phyloP scores from a whole-genome alignment of 257 asterid genomes.

The Forsythia viridissima region DNA sequence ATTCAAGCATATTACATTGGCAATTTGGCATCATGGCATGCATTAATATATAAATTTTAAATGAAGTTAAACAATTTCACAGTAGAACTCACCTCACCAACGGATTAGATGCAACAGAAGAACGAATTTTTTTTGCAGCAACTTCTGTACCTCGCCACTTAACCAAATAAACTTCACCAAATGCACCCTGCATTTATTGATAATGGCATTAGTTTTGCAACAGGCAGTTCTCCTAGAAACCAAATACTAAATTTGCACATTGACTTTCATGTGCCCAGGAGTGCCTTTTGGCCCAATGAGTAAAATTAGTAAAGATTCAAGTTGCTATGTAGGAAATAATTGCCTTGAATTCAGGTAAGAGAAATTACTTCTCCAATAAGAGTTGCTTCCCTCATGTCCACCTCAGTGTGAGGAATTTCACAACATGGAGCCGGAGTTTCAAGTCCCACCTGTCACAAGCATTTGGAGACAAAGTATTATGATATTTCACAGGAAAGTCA shows the following conservation, averaged over 20 bases:
- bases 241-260: not conserved
- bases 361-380: conserved; percentile 64
- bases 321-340: conserved; percentile 20
- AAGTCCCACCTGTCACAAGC: conserved; percentile 44
- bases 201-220: conserved; percentile 15
- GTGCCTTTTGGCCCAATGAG: not conserved
- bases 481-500: not conserved
- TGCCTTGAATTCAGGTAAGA: conserved; percentile 36
- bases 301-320: not conserved
- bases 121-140: conserved; percentile 67
- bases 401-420: conserved; percentile 52
- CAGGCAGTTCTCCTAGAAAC: not conserved
- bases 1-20: not conserved
- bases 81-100: conserved; percentile 50
- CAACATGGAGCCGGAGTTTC: conserved; percentile 41
- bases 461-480: conserved; percentile 7
- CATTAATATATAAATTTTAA: too few relatives aligned
- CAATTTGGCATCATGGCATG: not conserved
- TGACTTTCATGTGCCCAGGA: conserved; percentile 17
- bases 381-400: conserved; percentile 47
- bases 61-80: not conserved
- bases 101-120: conserved; percentile 58
- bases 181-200: conserved; percentile 53
- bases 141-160: conserved; percentile 79
- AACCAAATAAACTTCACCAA: conserved; percentile 64